phyloP scores from a whole-genome alignment of 1,139 yeast species.

The Suhomyces anneliseae region DNA sequence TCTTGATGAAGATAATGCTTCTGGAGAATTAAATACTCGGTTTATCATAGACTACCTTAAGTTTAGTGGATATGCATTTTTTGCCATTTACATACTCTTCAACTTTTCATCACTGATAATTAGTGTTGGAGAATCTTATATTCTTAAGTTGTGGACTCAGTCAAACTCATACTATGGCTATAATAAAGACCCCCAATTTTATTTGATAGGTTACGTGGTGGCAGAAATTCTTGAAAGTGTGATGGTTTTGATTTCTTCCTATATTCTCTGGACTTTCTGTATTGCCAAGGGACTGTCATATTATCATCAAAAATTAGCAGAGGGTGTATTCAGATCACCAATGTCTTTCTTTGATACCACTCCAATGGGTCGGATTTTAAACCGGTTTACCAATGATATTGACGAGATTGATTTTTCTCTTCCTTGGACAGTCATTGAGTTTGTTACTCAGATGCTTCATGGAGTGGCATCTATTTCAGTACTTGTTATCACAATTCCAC shows the following conservation, averaged over 20 bases:
- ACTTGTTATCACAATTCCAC: conserved; percentile 23
- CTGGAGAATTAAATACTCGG: no score
- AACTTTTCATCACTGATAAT: no score
- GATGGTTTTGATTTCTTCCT: conserved; percentile 27
- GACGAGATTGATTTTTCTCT: conserved; percentile 22
- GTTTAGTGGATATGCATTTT: no score
- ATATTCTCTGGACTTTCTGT: conserved; percentile 35
- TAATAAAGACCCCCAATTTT: conserved; percentile 26
- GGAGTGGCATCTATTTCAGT: conserved; percentile 20
- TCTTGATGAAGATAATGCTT: no score
- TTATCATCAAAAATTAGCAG: conserved; percentile 42
- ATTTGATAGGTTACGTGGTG: conserved; percentile 26
- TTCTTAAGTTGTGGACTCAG: conserved; percentile 43
- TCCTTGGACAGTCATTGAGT: conserved; percentile 24
- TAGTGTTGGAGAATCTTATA: conserved; percentile 12
- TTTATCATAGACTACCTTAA: no score
- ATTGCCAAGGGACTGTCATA: conserved; percentile 33
- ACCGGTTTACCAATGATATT: conserved; percentile 42
- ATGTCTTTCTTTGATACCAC: conserved; percentile 48
- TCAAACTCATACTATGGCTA: conserved; percentile 26
- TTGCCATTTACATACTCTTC: no score
- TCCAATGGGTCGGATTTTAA: conserved; percentile 43
- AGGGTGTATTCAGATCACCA: conserved; percentile 39
- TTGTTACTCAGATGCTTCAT: conserved; percentile 13
- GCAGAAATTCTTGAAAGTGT: conserved; percentile 30